A percentile compares a stretch with the other conserved stretches of the same genome.
These are phyloP conservation scores for Populus deltoides DNA, from an alignment of 345 rosid genomes.

Conservation along the genomic window DNA sequence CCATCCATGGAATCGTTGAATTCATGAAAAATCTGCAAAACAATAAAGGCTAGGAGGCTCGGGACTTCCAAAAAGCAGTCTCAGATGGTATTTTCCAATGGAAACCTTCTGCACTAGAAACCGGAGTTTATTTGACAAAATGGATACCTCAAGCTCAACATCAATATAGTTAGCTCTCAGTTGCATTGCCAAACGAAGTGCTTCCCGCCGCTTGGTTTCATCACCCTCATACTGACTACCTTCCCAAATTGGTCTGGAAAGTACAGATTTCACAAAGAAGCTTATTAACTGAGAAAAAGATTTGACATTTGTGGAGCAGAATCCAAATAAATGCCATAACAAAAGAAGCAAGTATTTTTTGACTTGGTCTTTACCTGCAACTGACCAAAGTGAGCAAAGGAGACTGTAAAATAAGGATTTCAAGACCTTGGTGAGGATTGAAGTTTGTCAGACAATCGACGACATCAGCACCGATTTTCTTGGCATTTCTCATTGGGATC, in stretches of 20 bases:
- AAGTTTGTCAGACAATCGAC: constrained; percentile 55
- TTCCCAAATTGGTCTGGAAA: constrained; percentile 55
- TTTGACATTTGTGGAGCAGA: too few relatives aligned
- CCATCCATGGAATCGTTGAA: constrained; percentile 42
- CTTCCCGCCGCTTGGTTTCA: constrained; percentile 41
- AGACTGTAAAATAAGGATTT: constrained; percentile 42
- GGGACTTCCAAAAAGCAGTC: constrained; percentile 9
- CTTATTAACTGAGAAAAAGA: too few relatives aligned
- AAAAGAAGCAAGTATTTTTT: neutral
- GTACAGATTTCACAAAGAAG: constrained; percentile 10
- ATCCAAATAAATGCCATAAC: neutral
- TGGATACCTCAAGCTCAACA: constrained; percentile 52
- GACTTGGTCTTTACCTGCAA: constrained; percentile 34
- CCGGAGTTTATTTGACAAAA: neutral
- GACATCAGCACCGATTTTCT: constrained; percentile 51
- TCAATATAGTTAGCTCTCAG: constrained; percentile 56
- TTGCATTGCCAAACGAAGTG: constrained; percentile 46
- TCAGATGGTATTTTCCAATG: neutral
- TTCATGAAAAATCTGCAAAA: constrained; percentile 42
- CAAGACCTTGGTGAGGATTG: constrained; percentile 46
- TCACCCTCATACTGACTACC: constrained; percentile 59
- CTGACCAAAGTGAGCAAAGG: constrained; percentile 55
- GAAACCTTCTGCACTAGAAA: neutral
- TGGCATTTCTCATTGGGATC: constrained; percentile 40
- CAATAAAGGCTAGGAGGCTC: neutral